Conservation (phyloP, 257 asterid genomes). For the Solanum pennellii region DNA sequence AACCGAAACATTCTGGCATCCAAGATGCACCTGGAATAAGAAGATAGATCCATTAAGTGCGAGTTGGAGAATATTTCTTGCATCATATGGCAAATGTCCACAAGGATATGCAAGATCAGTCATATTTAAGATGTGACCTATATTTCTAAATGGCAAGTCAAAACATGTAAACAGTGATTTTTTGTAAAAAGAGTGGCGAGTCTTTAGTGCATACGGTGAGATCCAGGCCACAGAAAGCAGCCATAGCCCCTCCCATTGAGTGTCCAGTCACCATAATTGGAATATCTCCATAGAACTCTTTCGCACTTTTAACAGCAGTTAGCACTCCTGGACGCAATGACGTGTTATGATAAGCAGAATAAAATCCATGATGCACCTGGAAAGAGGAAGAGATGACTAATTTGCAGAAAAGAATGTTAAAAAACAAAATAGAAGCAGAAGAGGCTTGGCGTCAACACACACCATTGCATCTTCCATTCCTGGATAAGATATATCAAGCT, state of each 20-base stretch:
- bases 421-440: background rate
- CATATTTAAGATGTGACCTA: background rate
- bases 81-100: background rate
- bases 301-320: constrained; percentile 43
- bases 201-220: constrained; percentile 39
- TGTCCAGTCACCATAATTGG: constrained; percentile 79
- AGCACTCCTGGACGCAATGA: constrained; percentile 69
- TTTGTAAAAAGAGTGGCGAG: background rate
- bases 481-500: constrained; percentile 78
- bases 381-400: constrained; percentile 5
- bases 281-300: constrained; percentile 51
- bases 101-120: background rate
- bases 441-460: constrained; percentile 3
- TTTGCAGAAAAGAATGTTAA: background rate
- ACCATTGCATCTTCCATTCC: constrained; percentile 94
- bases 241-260: constrained; percentile 99
- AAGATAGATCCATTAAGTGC: background rate
- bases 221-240: constrained; percentile 90
- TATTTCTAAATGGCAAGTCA: background rate
- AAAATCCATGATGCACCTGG: constrained; percentile 98
- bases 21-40: constrained; percentile 48
- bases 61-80: background rate
- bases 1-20: constrained; percentile 56
- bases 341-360: constrained; percentile 81
- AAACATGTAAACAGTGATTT: background rate